These are phyloP conservation scores for Coniochaeta hoffmannii DNA, from an alignment of 2,329 filamentous ascomycete species.

Conservation along the genomic window DNA sequence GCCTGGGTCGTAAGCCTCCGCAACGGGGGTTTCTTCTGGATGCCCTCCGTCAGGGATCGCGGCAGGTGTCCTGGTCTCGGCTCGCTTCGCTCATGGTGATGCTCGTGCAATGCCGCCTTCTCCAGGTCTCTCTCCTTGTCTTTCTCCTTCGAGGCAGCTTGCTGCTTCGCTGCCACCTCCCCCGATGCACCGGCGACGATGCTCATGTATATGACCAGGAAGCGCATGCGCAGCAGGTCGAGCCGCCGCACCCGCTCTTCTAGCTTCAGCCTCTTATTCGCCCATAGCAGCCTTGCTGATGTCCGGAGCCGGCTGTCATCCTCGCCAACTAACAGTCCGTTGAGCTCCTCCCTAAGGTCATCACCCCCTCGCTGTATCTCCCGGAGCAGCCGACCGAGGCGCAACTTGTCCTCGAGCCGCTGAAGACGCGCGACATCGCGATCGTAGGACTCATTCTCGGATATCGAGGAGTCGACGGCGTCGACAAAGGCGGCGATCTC, in stretches of 20 bases:
- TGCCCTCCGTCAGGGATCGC: constrained; percentile 34
- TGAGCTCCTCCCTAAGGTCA: constrained; percentile 54
- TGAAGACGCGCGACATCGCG: constrained; percentile 49
- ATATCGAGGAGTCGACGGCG: constrained; percentile 52
- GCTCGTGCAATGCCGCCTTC: constrained; percentile 14
- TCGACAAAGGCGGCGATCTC: constrained; percentile 53
- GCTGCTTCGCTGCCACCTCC: constrained; percentile 27
- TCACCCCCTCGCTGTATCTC: constrained; percentile 56
- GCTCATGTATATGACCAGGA: constrained; percentile 57
- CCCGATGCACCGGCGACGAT: constrained; percentile 36
- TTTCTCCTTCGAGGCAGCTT: constrained; percentile 19
- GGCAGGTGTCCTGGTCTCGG: constrained; percentile 19
- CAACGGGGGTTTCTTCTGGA: constrained; percentile 38
- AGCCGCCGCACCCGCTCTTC: constrained; percentile 52
- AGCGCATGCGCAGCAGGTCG: constrained; percentile 57
- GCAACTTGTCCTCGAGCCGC: constrained; percentile 55
- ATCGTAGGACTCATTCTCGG: constrained; percentile 59
- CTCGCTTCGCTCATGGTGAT: constrained; percentile 2
- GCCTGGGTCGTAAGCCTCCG: constrained; percentile 46
- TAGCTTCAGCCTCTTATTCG: constrained; percentile 41
- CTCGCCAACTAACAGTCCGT: constrained; percentile 39
- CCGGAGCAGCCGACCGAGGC: constrained; percentile 47
- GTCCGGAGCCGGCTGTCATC: constrained; percentile 35
- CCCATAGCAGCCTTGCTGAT: constrained; percentile 50
- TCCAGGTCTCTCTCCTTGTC: constrained; percentile 17